Conservation (phyloP, 192 early-diverging fungal species). For the Entomortierella parvispora region DNA sequence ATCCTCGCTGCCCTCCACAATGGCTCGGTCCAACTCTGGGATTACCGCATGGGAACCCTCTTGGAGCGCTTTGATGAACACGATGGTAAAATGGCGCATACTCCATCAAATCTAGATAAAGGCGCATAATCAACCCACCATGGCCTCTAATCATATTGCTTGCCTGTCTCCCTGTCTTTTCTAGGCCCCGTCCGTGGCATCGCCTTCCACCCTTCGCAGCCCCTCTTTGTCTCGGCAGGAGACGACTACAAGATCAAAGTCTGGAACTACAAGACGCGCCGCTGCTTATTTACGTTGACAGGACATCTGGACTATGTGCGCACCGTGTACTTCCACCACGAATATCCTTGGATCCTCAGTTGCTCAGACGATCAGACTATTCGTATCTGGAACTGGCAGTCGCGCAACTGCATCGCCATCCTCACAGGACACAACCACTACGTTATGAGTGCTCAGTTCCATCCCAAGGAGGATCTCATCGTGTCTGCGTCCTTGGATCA, state of each 20-base stretch:
- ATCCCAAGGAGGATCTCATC: constrained; percentile 96
- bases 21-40: constrained; percentile 98
- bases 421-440: constrained; percentile 99
- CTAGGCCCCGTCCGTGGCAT: constrained; percentile 96
- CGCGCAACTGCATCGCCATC: constrained; percentile 95
- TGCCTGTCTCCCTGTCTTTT: not conserved
- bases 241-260: constrained; percentile 99
- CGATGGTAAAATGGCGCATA: constrained; percentile 77
- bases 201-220: constrained; percentile 95
- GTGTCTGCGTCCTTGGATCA: constrained; percentile 97
- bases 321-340: constrained; percentile 96
- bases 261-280: constrained; percentile 98
- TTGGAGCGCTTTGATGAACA: constrained; percentile 99
- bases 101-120: not conserved
- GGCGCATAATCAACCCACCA: not conserved
- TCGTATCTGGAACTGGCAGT: constrained; percentile 99
- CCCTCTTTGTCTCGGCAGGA: constrained; percentile 96
- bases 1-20: constrained; percentile 97
- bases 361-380: constrained; percentile 99
- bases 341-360: constrained; percentile 97
- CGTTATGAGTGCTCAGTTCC: constrained; percentile 98
- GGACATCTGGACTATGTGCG: constrained; percentile 99
- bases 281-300: constrained; percentile 95
- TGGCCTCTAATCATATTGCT: not conserved
- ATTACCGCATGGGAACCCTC: constrained; percentile 99